Evolutionary conservation across 176 grass and related monocot genomes (phyloP).

Genomic region (Carex myosuroides): DNA sequence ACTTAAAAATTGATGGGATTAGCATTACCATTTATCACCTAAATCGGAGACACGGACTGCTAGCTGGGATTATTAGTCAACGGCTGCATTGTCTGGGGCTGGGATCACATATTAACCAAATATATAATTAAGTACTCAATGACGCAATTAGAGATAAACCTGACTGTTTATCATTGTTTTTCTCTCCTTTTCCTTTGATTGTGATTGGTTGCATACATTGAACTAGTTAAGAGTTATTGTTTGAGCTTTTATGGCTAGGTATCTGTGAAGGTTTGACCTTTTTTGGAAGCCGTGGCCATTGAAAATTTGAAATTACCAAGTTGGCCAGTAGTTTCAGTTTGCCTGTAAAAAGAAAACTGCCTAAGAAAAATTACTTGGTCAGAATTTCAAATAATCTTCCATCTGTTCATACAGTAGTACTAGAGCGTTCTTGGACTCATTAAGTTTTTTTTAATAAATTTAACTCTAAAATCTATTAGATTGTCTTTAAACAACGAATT

Average conservation of each 20-base stretch:
- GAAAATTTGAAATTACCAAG: not conserved
- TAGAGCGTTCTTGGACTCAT: no score
- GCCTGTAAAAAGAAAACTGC: not conserved
- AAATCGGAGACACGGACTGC: not conserved
- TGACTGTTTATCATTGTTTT: not conserved
- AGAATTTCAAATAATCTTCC: no score
- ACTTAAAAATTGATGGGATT: not conserved
- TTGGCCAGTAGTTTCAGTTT: not conserved
- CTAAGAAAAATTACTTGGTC: not conserved
- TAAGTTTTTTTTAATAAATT: no score
- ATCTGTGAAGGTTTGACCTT: not conserved
- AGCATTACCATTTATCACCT: not conserved
- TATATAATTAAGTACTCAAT: not conserved
- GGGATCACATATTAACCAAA: not conserved
- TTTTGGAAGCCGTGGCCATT: not conserved
- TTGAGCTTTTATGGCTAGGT: not conserved
- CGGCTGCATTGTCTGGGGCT: not conserved
- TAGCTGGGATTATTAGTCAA: not conserved
- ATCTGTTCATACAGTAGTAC: no score
- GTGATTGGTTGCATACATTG: not conserved
- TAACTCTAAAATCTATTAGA: no score
- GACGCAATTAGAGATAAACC: not conserved
- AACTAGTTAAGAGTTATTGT: not conserved
- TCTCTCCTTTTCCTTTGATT: not conserved
- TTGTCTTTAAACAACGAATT: no score